A percentile compares a stretch with the other conserved stretches of the same genome.
Conservation (phyloP, 2,329 filamentous ascomycete species). For the Cordyceps pruinosa region DNA sequence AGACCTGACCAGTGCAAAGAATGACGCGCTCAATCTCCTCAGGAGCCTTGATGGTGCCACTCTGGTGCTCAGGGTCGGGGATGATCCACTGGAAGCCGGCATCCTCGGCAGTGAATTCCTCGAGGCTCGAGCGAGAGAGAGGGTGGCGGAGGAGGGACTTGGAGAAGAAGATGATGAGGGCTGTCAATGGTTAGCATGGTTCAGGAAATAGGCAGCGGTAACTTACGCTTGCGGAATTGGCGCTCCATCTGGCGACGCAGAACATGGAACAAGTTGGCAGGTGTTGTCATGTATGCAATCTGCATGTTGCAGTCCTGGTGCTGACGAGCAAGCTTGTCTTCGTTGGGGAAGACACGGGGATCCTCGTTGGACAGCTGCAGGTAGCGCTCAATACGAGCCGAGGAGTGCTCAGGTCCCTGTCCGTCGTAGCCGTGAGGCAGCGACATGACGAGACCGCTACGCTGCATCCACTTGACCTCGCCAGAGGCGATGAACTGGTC, state of each 20-base stretch:
- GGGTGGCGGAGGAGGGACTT: constrained; percentile 95
- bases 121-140: constrained; percentile 77
- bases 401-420: constrained; percentile 97
- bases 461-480: constrained; percentile 97
- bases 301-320: constrained; percentile 99
- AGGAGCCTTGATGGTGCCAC: constrained; percentile 64
- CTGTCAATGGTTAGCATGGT: constrained; percentile 34
- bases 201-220: background rate
- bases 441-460: constrained; percentile 92
- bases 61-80: constrained; percentile 76
- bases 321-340: constrained; percentile 87
- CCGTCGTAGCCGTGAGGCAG: constrained; percentile 97
- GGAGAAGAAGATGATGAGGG: constrained; percentile 95
- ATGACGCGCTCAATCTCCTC: constrained; percentile 92
- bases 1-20: constrained; percentile 92
- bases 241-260: constrained; percentile 96
- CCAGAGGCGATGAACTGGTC: constrained; percentile 98
- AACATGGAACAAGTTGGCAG: constrained; percentile 92
- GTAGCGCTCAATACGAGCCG: constrained; percentile 93
- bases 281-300: constrained; percentile 94
- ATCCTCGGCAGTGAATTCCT: constrained; percentile 77
- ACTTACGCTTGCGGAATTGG: constrained; percentile 97
- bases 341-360: constrained; percentile 80
- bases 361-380: constrained; percentile 97
- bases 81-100: constrained; percentile 98